phyloP scores from a whole-genome alignment of 1,284 basidiomycete species.

The Anthracocystis panici-leucophaei region DNA sequence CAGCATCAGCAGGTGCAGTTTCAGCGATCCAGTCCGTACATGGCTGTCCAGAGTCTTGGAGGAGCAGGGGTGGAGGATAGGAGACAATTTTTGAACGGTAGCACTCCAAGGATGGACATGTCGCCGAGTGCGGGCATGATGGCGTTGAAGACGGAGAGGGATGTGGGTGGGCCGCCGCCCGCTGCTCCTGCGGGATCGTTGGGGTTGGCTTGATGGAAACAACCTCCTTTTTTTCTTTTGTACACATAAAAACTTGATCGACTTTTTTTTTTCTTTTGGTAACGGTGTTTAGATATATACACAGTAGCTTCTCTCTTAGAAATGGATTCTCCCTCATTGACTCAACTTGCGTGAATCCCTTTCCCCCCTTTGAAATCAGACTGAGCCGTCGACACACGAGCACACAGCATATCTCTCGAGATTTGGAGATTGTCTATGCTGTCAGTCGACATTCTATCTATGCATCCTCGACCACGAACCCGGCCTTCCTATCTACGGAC shows the following conservation, averaged over 20 bases:
- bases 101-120: conserved; percentile 34
- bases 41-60: conserved; percentile 16
- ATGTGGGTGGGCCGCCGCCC: conserved; percentile 25
- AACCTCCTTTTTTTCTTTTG: neutral
- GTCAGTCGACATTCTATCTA: neutral
- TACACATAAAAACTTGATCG: neutral
- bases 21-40: conserved; percentile 32
- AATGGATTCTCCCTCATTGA: conserved; percentile 18
- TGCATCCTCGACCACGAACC: conserved; percentile 2
- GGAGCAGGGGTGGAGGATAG: conserved; percentile 11
- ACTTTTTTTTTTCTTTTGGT: conserved; percentile 10
- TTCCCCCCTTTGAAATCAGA: neutral
- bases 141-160: conserved; percentile 28
- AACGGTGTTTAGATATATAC: conserved; percentile 51
- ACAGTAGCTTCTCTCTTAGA: conserved; percentile 3
- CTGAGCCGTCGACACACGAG: neutral
- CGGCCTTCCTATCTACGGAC: conserved; percentile 26
- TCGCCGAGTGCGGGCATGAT: conserved; percentile 21
- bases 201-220: conserved; percentile 25
- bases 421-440: neutral
- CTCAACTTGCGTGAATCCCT: neutral
- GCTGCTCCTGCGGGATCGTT: conserved; percentile 40
- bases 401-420: neutral
- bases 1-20: conserved; percentile 19
- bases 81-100: conserved; percentile 20